These are phyloP conservation scores for Ilyonectria mors-panacis DNA, from an alignment of 2,329 filamentous ascomycete genomes.

Conservation along the genomic window DNA sequence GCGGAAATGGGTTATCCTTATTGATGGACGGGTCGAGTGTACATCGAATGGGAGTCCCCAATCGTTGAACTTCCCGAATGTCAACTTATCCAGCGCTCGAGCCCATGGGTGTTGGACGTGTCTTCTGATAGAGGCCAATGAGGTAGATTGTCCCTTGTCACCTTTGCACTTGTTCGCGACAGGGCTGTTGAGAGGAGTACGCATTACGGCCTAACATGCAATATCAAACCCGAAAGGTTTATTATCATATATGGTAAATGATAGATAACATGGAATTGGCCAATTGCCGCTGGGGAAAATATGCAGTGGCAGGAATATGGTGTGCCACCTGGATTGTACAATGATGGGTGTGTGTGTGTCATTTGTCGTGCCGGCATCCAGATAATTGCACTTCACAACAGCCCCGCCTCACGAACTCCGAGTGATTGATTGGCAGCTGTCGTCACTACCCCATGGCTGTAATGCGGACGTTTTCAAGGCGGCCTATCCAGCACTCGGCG, in stretches of 20 bases:
- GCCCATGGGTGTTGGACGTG: neutral
- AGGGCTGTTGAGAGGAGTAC: neutral
- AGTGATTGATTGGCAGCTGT: neutral
- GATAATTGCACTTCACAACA: neutral
- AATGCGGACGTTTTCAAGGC: neutral
- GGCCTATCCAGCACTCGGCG: neutral
- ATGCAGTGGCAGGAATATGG: neutral
- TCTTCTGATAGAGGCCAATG: neutral
- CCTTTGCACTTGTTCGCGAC: neutral
- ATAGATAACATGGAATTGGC: too few relatives aligned
- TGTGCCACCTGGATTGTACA: neutral
- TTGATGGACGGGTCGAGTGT: neutral
- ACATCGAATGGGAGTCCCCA: neutral
- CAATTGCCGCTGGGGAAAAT: neutral
- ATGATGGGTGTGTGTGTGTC: neutral
- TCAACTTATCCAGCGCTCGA: neutral
- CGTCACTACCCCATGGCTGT: neutral
- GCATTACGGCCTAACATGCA: neutral
- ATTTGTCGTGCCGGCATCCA: neutral
- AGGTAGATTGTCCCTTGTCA: neutral
- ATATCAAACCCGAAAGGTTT: neutral
- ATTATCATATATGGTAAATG: neutral
- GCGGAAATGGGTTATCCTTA: neutral
- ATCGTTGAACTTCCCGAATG: neutral
- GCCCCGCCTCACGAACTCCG: neutral